phyloP scores from a whole-genome alignment of 2,329 filamentous ascomycete species.

The Fusarium irregulare region DNA sequence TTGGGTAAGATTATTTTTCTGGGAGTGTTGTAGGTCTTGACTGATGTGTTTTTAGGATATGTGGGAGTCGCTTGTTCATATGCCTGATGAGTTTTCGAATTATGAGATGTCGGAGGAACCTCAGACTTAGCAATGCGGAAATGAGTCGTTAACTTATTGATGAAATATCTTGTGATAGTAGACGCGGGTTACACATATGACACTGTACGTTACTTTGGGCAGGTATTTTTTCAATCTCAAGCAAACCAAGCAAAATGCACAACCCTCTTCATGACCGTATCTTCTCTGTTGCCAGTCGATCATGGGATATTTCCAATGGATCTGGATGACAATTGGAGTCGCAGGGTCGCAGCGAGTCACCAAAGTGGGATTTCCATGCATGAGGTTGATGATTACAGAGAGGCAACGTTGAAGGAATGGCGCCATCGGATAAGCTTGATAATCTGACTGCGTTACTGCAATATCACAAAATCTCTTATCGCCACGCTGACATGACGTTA shows the following conservation, averaged over 20 bases:
- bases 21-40: rapidly evolving
- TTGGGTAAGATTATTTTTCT: constrained; percentile 7
- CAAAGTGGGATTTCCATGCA: neutral
- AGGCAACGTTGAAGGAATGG: neutral
- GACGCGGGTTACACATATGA: too few species aligned
- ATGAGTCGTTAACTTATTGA: too few species aligned
- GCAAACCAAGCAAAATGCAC: too few species aligned
- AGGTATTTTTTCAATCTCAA: too few species aligned
- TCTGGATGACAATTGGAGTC: neutral
- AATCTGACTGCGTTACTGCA: neutral
- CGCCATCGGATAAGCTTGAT: neutral
- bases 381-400: neutral
- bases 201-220: too few species aligned
- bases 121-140: neutral
- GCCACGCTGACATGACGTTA: rapidly evolving
- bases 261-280: too few species aligned
- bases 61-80: constrained; percentile 30
- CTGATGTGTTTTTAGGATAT: constrained; percentile 14
- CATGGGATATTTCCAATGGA: too few species aligned
- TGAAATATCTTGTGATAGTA: too few species aligned
- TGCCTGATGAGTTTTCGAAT: constrained; percentile 18
- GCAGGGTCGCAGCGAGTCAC: neutral
- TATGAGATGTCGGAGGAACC: constrained; percentile 12
- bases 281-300: too few species aligned
- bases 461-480: neutral